Evolutionary conservation across 805 yeast species (phyloP), one percentile per base, ranked within the genome.

Genomic region (Schizosaccharomyces lindneri): DNA sequence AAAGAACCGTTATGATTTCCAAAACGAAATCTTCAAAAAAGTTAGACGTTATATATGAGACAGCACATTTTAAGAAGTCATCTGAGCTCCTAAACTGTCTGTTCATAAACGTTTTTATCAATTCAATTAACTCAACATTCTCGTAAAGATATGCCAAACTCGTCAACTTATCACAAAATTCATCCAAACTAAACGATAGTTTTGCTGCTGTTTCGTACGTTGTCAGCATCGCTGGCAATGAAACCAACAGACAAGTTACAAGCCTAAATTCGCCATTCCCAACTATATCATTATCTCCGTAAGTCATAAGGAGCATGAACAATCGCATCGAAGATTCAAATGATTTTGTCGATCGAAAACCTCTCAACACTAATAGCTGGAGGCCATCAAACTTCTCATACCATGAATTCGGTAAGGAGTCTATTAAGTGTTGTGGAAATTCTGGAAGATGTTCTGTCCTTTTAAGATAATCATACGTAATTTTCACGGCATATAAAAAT

Each of bases 391-490:
- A 93, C 62, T 82, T 79, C 0, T 97, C 95, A 68, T 89, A 95
- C 98, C 97, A 93, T 63, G 85, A 84, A 0, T 93, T 82, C 0
- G 99, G 99, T 69, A 89, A 93, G 0, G 93, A 85, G 0, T 93
- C 79, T 19, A 86, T 80, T 70, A 94, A 83, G 29, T 84, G 81
- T 1, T 88, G 90, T 0, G 95, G 86, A 62, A 85, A 95, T 0
- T 83, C 85, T 0, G 95, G 81, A 65, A 85, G 88, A 61, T 87
- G 73, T 68, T 87, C 95, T 67, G 90, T 86, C 11, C 93, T 79
- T 67, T 89, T 84, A 67, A 87, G 88, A 36, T 86, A 80, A 67
- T 90, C 73, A 21, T 19, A 57, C 11, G 39, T 43, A 4, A 93
- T 82, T 0, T 95, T 84, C 32, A 93, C 74, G 0, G 85, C 85